Evolutionary conservation across 768 basidiomycete species (phyloP).

Genomic region (Scleroderma citrinum): DNA sequence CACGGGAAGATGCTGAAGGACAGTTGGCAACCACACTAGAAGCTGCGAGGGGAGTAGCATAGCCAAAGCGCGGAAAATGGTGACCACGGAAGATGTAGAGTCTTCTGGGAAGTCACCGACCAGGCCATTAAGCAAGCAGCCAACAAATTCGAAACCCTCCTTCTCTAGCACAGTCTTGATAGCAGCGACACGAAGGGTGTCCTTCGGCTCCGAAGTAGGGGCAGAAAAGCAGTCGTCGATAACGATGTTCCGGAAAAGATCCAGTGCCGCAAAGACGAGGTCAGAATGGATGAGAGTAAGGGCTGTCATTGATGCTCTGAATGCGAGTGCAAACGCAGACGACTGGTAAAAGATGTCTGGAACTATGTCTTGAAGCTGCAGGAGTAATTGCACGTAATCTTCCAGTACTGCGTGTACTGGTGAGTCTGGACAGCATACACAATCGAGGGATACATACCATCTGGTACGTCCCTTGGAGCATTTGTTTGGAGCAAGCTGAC

Average conservation of each 20-base stretch:
- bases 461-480: conserved; percentile 70
- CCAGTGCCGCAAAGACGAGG: conserved; percentile 75
- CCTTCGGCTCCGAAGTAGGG: conserved; percentile 51
- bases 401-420: conserved; percentile 67
- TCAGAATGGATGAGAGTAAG: conserved; percentile 81
- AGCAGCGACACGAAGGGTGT: conserved; percentile 51
- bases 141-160: conserved; percentile 68
- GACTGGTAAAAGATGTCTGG: conserved; percentile 81
- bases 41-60: conserved; percentile 64
- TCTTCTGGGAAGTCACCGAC: conserved; percentile 90
- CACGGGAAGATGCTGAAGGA: conserved; percentile 65
- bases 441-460: conserved; percentile 53
- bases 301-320: conserved; percentile 69
- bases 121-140: conserved; percentile 68
- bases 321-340: conserved; percentile 67
- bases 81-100: conserved; percentile 61
- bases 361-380: conserved; percentile 57
- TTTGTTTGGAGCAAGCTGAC: conserved; percentile 63
- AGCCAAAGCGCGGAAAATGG: conserved; percentile 68
- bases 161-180: conserved; percentile 59
- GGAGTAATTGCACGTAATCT: conserved; percentile 82
- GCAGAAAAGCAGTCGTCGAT: conserved; percentile 65
- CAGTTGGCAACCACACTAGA: conserved; percentile 63
- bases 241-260: conserved; percentile 70
- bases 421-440: conserved; percentile 1